Conservation (phyloP, 805 yeast species). For the Kodamaea hsintzibuensis region DNA sequence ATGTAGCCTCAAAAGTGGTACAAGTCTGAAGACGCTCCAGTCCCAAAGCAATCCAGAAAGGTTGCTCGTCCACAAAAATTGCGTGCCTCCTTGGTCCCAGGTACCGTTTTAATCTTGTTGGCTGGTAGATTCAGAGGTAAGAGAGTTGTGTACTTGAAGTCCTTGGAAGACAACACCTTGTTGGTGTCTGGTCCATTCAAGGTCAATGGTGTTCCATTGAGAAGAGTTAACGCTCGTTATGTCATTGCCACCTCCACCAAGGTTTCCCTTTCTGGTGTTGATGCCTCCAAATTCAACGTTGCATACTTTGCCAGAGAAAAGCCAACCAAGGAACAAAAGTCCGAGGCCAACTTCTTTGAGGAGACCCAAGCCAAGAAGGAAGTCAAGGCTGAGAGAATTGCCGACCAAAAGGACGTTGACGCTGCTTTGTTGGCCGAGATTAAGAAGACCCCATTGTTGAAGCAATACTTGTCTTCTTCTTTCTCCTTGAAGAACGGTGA, state of each 20-base stretch:
- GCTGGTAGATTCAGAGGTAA: slow-evolving; percentile 99
- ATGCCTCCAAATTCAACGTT: slow-evolving; percentile 88
- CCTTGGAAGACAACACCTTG: slow-evolving; percentile 96
- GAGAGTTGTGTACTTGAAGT: slow-evolving; percentile 97
- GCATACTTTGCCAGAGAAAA: slow-evolving; percentile 97
- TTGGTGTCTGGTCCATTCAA: slow-evolving; percentile 99
- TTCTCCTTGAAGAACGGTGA: slow-evolving; percentile 98
- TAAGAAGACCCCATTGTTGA: slow-evolving; percentile 95
- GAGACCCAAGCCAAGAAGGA: slow-evolving; percentile 77
- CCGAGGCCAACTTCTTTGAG: slow-evolving; percentile 90
- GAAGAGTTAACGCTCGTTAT: slow-evolving; percentile 98
- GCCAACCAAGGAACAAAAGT: slow-evolving; percentile 75
- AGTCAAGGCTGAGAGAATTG: slow-evolving; percentile 89
- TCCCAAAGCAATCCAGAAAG: slow-evolving; percentile 88
- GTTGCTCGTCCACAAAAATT: slow-evolving; percentile 89
- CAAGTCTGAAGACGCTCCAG: slow-evolving; percentile 89
- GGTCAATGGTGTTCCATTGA: slow-evolving; percentile 98
- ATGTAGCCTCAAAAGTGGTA: slow-evolving; percentile 86
- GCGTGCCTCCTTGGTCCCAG: slow-evolving; percentile 95
- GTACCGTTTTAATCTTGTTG: slow-evolving; percentile 93
- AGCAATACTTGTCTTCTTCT: slow-evolving; percentile 92
- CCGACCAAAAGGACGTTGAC: slow-evolving; percentile 96
- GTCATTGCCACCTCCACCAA: slow-evolving; percentile 98
- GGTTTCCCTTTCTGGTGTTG: slow-evolving; percentile 76
- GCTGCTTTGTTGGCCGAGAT: slow-evolving; percentile 88